Conservation (phyloP, 192 early-diverging fungal genomes). For the Dimargaris xerosporica region DNA sequence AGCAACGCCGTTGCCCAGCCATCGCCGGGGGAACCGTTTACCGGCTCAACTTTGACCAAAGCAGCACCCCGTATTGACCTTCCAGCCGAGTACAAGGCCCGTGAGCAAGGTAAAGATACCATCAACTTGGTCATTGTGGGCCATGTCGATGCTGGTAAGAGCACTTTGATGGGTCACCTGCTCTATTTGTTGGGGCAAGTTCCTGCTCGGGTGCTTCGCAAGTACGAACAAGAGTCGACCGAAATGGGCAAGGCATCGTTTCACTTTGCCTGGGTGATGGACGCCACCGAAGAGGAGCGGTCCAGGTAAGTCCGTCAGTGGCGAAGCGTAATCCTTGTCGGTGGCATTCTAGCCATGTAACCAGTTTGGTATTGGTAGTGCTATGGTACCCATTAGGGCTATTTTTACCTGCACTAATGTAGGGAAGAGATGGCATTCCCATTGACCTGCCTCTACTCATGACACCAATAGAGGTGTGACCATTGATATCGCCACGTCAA, state of each 20-base stretch:
- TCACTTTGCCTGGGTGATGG: constrained; percentile 94
- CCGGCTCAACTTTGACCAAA: not conserved
- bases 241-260: constrained; percentile 92
- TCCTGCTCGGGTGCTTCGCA: constrained; percentile 66
- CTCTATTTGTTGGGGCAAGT: constrained; percentile 81
- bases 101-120: not conserved
- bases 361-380: no score
- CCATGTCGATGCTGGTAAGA: constrained; percentile 96
- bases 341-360: no score
- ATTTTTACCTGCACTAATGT: no score
- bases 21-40: not conserved
- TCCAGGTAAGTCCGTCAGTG: constrained; percentile 9
- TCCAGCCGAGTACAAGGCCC: no score
- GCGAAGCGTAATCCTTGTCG: no score
- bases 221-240: constrained; percentile 80
- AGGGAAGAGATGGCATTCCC: no score
- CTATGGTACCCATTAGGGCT: no score
- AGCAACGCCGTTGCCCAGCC: not conserved
- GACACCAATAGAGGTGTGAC: constrained; percentile 80
- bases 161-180: constrained; percentile 92
- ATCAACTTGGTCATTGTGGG: constrained; percentile 84
- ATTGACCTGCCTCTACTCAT: no score
- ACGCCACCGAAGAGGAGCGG: constrained; percentile 87
- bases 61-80: constrained; percentile 4
- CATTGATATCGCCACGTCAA: constrained; percentile 85